Evolutionary conservation across 805 yeast genomes (phyloP).

Genomic region (Saccharomycopsis sp.): DNA sequence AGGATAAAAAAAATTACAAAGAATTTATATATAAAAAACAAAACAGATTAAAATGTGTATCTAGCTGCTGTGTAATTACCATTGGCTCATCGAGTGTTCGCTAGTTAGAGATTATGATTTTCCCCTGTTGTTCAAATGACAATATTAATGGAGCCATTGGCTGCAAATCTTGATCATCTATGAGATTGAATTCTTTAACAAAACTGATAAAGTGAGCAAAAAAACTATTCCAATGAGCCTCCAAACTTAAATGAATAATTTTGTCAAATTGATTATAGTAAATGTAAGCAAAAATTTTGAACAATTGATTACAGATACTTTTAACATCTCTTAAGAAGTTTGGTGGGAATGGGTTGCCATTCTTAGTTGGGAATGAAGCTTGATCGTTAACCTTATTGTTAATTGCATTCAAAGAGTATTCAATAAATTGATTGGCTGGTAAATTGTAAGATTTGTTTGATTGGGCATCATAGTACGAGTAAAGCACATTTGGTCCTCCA

Average conservation of each 20-base stretch:
- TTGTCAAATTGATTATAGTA: slow-evolving; percentile 94
- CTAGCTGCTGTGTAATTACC: too few relatives aligned
- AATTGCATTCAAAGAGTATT: slow-evolving; percentile 86
- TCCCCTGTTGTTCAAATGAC: slow-evolving; percentile 78
- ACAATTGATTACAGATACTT: slow-evolving; percentile 86
- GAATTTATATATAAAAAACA: background rate
- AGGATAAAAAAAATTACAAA: background rate
- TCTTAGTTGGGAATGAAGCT: slow-evolving; percentile 82
- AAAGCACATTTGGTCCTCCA: slow-evolving; percentile 90
- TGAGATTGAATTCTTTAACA: slow-evolving; percentile 71
- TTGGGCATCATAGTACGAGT: slow-evolving; percentile 79
- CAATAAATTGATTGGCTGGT: slow-evolving; percentile 92
- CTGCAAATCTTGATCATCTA: slow-evolving; percentile 71
- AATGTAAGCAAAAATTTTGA: slow-evolving; percentile 90
- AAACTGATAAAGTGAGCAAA: slow-evolving; percentile 92
- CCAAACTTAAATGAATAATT: slow-evolving; percentile 82
- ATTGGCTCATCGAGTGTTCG: background rate
- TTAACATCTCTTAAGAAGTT: slow-evolving; percentile 75
- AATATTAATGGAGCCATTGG: slow-evolving; percentile 76
- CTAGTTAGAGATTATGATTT: slow-evolving; percentile 40
- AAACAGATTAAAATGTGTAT: too few relatives aligned
- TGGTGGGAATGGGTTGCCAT: slow-evolving; percentile 83
- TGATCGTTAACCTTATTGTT: slow-evolving; percentile 84
- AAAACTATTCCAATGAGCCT: slow-evolving; percentile 97
- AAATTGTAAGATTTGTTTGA: slow-evolving; percentile 70